These are phyloP conservation scores for Globisporangium canariense DNA, from an alignment of 352 stramenopile species.

Conservation along the genomic window DNA sequence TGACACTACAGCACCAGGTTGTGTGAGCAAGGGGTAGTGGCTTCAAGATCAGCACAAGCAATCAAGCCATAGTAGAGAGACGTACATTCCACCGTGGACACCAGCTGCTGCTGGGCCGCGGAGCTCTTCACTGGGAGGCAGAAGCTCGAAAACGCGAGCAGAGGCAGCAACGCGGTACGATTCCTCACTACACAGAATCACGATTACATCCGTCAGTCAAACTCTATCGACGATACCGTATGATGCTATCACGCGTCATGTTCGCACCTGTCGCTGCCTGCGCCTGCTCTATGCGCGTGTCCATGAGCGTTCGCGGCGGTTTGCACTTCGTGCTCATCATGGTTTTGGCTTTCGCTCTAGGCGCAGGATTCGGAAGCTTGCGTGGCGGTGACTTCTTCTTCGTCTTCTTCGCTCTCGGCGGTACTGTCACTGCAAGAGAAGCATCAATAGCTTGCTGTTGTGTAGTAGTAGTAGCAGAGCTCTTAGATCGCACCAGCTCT, in stretches of 20 bases:
- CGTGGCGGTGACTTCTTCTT: not conserved
- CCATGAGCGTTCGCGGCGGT: constrained; percentile 10
- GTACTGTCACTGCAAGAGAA: not conserved
- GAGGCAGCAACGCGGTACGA: not conserved
- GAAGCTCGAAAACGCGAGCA: not conserved
- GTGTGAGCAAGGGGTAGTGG: not conserved
- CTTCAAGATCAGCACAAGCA: not conserved
- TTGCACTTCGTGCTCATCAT: constrained; percentile 14
- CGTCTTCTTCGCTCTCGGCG: not conserved
- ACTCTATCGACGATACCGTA: not conserved
- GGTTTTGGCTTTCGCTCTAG: not conserved
- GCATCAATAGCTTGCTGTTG: not conserved
- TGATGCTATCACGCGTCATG: not conserved
- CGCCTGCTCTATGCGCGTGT: constrained; percentile 18
- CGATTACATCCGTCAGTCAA: not conserved
- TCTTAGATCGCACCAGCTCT: not conserved
- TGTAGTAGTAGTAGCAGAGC: not conserved
- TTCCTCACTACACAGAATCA: not conserved
- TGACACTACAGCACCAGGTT: not conserved
- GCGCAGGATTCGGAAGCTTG: not conserved
- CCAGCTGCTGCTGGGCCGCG: not conserved
- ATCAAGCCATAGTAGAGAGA: not conserved
- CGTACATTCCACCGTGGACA: not conserved
- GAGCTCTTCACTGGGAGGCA: not conserved
- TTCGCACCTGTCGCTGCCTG: constrained; percentile 3